Evolutionary conservation across 176 grass and related monocot genomes (phyloP).

Genomic region (Alloteropsis semialata): DNA sequence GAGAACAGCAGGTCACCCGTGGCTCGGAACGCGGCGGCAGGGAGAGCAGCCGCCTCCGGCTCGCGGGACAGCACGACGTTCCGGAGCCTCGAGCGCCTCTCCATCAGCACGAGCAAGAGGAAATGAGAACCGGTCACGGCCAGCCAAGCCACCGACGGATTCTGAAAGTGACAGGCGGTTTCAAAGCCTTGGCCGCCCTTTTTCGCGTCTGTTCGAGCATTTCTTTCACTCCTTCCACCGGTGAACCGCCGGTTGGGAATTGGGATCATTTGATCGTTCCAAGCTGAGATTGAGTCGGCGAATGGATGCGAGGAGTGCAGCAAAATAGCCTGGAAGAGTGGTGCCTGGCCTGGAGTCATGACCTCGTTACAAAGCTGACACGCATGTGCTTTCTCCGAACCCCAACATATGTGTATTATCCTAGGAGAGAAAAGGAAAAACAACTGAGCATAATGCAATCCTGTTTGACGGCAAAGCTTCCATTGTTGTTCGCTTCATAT

Average conservation of each 20-base stretch:
- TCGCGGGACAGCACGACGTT: conserved; percentile 45
- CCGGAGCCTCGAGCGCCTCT: conserved; percentile 69
- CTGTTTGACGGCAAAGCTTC: not conserved
- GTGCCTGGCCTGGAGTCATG: not conserved
- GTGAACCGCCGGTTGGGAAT: not conserved
- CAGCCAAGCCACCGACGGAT: not conserved
- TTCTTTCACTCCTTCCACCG: not conserved
- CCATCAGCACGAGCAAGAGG: conserved; percentile 65
- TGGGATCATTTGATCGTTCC: not conserved
- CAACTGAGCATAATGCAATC: not conserved
- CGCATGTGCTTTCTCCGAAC: not conserved
- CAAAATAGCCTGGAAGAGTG: not conserved
- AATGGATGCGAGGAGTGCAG: not conserved
- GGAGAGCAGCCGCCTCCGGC: conserved; percentile 5
- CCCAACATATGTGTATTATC: not conserved
- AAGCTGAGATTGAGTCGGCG: not conserved
- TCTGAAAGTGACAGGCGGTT: too few relatives aligned
- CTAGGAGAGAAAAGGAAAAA: not conserved
- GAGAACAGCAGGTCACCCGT: conserved; percentile 46
- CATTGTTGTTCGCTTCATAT: not conserved
- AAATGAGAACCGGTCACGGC: conserved; percentile 46
- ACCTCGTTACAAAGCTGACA: not conserved
- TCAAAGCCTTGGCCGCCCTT: not conserved
- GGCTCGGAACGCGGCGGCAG: not conserved
- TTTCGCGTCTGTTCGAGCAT: not conserved